phyloP scores from a whole-genome alignment of 495 filamentous ascomycete species.

The Aspergillus affinis region DNA sequence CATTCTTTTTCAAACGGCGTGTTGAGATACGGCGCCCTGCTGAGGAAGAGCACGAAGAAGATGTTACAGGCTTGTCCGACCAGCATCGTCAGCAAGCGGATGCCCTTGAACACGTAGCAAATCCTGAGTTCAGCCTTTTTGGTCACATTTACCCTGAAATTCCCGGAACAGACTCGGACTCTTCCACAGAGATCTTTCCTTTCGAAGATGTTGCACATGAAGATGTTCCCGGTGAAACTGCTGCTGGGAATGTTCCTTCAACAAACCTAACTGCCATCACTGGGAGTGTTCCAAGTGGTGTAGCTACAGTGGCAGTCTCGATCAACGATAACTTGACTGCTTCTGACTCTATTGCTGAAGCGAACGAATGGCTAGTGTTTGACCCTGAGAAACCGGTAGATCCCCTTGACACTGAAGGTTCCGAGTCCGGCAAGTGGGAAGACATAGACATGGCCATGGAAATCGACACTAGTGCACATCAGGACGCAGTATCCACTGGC shows the following conservation, averaged over 20 bases:
- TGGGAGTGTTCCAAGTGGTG: not conserved
- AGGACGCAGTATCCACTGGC: not conserved
- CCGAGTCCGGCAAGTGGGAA: not conserved
- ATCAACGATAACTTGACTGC: not conserved
- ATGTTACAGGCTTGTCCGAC: not conserved
- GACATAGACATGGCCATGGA: not conserved
- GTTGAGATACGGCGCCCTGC: not conserved
- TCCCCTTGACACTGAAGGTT: not conserved
- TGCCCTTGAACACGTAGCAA: not conserved
- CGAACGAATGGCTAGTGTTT: not conserved
- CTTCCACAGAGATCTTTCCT: not conserved
- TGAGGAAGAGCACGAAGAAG: not conserved
- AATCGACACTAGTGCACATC: not conserved
- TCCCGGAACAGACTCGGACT: not conserved
- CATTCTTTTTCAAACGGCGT: not conserved
- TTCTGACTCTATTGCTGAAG: not conserved
- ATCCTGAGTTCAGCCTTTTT: not conserved
- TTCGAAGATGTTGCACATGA: not conserved
- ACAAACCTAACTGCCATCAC: no score
- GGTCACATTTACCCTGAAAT: not conserved
- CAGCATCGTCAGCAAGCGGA: not conserved
- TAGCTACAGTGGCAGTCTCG: not conserved
- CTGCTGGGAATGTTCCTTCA: no score
- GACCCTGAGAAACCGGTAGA: not conserved
- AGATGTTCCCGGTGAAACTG: not conserved